Evolutionary conservation across 1,284 basidiomycete species (phyloP), one percentile per base, ranked within the genome.

Genomic region (Heterobasidion annosum): DNA sequence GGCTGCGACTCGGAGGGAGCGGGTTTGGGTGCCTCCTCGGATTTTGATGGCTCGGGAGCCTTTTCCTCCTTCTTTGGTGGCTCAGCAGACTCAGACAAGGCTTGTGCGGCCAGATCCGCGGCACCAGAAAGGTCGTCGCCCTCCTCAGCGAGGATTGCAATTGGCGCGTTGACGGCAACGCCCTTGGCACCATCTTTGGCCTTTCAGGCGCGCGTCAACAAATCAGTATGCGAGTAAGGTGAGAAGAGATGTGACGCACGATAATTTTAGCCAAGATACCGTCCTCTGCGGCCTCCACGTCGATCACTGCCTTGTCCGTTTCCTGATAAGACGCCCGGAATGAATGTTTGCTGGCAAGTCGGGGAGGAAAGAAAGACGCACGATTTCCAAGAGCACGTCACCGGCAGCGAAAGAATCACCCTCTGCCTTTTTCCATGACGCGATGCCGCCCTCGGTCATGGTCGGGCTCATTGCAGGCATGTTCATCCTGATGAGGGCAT

Each of bases 381-480:
- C 93, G 67, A 99, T 93, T 71, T 96, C 93, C 51, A 96, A 82
- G 51, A 96, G 74, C 58, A 99, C 95, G 64, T 99, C 96, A 46
- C 96, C 95, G 6, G 88, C 82, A 8, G 85, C 64, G 70, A 94
- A 99, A 6, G 83, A 58, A 64, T 98, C 94, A 57, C 97, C 97
- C 71, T 97, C 93, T 72, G 91, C 87, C 77, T 93, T 91, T 80
- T 98, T 98, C 97, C 97, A 99, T 47, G 79, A 78, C 51, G 96
- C 91, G 69, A 99, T 97, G 62, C 96, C 97, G 62, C 97, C 97
- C 76, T 98, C 96, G 10, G 93, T 95, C 96, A 99, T 99, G 59
- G 96, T 99, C 51, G 96, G 96, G 62, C 93, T 97, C 97, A 99
- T 99, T 64, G 94, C 96, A 56, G 96, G 96, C 95, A 99, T 98